Percentiles rank a stretch among this genome's conserved stretches.
These are phyloP conservation scores for Pseudogymnoascus sp. DNA, from an alignment of 2,329 filamentous ascomycete species.

Conservation along the genomic window DNA sequence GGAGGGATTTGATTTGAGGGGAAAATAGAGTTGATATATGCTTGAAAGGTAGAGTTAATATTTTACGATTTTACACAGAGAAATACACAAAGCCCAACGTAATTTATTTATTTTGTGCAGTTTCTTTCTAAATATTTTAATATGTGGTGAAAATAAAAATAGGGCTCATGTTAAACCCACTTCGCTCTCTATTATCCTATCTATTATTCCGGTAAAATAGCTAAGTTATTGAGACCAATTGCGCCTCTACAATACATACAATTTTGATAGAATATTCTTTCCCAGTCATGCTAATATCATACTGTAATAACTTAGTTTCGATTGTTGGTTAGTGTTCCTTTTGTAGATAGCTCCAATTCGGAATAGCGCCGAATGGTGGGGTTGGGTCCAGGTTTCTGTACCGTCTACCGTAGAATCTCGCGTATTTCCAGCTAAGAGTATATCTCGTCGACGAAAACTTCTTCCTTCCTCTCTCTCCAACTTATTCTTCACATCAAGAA, in stretches of 20 bases:
- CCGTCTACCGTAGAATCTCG: constrained; percentile 8
- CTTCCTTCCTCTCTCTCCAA: constrained; percentile 1
- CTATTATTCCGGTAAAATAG: neutral
- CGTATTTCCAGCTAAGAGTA: constrained; percentile 10
- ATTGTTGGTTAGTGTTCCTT: neutral
- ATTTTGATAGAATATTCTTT: neutral
- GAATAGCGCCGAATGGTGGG: neutral
- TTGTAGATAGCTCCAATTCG: constrained; percentile 3
- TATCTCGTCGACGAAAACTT: constrained; percentile 10
- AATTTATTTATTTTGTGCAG: neutral
- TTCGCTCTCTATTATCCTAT: neutral
- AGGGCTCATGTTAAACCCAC: neutral
- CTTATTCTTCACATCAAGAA: constrained; percentile 10
- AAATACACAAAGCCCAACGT: neutral
- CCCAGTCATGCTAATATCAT: neutral
- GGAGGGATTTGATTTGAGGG: neutral
- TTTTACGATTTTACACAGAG: neutral
- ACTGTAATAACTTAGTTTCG: neutral
- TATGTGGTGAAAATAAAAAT: neutral
- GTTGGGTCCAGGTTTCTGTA: neutral
- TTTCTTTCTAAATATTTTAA: neutral
- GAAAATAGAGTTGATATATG: neutral
- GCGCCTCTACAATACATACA: neutral
- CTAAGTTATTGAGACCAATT: neutral
- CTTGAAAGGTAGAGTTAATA: neutral